Evolutionary conservation across 2,329 filamentous ascomycete genomes (phyloP).

Genomic region (Aspergillus thermomutatus): DNA sequence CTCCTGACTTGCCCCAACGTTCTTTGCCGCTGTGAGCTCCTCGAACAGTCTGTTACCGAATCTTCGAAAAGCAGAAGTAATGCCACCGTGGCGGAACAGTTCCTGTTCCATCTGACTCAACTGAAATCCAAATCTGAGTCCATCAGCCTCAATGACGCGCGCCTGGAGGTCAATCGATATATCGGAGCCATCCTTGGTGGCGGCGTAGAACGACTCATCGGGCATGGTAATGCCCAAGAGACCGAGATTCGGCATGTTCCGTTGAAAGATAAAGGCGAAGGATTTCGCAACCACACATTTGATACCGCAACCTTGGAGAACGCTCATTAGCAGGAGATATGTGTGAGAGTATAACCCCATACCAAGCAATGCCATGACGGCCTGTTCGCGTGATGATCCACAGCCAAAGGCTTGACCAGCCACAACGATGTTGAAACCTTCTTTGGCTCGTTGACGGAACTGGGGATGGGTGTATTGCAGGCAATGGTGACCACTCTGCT

Average conservation of each 20-base stretch:
- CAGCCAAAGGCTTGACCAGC: slow-evolving; percentile 47
- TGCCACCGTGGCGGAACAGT: slow-evolving; percentile 37
- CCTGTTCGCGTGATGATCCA: slow-evolving; percentile 46
- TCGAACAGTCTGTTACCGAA: slow-evolving; percentile 37
- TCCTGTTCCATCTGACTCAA: slow-evolving; percentile 40
- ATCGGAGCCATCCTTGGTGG: slow-evolving; percentile 30
- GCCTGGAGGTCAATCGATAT: slow-evolving; percentile 37
- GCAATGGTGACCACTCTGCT: slow-evolving; percentile 39
- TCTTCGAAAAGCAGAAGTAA: slow-evolving; percentile 38
- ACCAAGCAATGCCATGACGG: slow-evolving; percentile 41
- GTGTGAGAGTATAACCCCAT: not conserved
- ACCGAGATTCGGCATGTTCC: slow-evolving; percentile 47
- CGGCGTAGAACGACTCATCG: slow-evolving; percentile 39
- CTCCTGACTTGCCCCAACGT: not conserved
- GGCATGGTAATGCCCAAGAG: slow-evolving; percentile 43
- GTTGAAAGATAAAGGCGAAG: slow-evolving; percentile 47
- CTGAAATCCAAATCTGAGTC: slow-evolving; percentile 29
- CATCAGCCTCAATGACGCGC: slow-evolving; percentile 20
- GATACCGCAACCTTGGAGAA: slow-evolving; percentile 22
- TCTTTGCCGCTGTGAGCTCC: slow-evolving; percentile 15
- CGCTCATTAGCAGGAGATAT: not conserved
- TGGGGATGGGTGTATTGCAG: slow-evolving; percentile 40
- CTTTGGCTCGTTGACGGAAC: slow-evolving; percentile 37
- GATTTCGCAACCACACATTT: slow-evolving; percentile 45
- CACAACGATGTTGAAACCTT: slow-evolving; percentile 42